Conservation (phyloP, 305 asterid species). For the Fraxinus floribunda region DNA sequence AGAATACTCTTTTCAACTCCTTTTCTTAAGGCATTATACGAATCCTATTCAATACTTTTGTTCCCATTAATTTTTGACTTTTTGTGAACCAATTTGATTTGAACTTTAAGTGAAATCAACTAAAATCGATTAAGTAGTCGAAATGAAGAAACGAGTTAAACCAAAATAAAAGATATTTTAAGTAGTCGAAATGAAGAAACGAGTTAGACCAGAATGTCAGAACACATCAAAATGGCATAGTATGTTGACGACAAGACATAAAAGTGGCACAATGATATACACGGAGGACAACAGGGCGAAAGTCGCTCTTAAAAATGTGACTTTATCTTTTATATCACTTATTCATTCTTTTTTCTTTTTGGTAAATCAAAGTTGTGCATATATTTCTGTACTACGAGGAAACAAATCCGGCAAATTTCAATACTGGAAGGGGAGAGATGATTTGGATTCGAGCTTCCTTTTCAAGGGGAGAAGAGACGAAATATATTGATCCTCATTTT, state of each 20-base stretch:
- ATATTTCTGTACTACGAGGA: neutral
- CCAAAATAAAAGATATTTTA: no score
- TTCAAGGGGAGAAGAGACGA: neutral
- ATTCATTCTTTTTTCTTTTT: neutral
- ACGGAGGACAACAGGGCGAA: neutral
- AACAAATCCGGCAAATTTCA: neutral
- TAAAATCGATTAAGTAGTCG: neutral
- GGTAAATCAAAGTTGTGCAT: neutral
- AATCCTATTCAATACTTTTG: neutral
- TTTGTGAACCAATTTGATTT: neutral
- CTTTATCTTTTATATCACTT: neutral
- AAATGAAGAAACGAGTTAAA: no score
- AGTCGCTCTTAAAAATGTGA: neutral
- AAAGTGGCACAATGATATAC: neutral
- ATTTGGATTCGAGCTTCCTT: no score
- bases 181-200: neutral
- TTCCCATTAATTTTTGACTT: neutral
- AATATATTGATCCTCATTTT: neutral
- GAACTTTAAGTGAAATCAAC: neutral
- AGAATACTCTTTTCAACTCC: neutral
- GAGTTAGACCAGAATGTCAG: neutral
- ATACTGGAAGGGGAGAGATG: neutral
- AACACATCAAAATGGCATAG: neutral
- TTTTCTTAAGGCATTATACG: neutral
- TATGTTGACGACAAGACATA: neutral